A percentile compares a stretch with the other conserved stretches of the same genome.
Conservation (phyloP, 805 yeast species). For the Vanderwaltozyma polyspora region DNA sequence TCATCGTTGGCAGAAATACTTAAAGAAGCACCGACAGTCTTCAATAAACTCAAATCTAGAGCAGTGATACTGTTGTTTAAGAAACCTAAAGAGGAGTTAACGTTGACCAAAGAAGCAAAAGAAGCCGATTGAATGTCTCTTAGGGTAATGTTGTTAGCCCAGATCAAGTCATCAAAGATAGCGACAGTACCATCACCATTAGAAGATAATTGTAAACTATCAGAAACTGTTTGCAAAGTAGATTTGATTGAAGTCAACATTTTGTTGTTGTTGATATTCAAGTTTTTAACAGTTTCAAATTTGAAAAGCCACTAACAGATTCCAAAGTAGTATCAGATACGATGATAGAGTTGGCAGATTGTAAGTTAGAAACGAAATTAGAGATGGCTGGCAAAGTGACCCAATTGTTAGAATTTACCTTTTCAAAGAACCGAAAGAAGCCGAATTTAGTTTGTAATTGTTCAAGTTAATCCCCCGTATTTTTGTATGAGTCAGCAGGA, state of each 20-base stretch:
- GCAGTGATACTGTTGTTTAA: slow-evolving; percentile 55
- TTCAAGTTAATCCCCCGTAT: slow-evolving; percentile 60
- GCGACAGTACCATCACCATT: slow-evolving; percentile 72
- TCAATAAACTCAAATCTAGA: slow-evolving; percentile 44
- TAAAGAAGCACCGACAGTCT: slow-evolving; percentile 68
- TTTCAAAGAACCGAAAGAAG: slow-evolving; percentile 68
- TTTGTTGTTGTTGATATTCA: slow-evolving; percentile 85
- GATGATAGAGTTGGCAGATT: slow-evolving; percentile 57
- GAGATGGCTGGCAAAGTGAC: slow-evolving; percentile 79
- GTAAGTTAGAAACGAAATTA: slow-evolving; percentile 58
- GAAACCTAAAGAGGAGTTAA: slow-evolving; percentile 78
- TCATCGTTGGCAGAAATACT: slow-evolving; percentile 63
- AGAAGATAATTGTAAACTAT: slow-evolving; percentile 66
- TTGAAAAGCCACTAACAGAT: slow-evolving; percentile 52
- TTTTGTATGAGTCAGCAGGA: slow-evolving; percentile 66
- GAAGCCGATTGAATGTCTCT: slow-evolving; percentile 68
- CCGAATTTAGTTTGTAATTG: slow-evolving; percentile 46
- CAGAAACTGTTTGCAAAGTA: slow-evolving; percentile 61
- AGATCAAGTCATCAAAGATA: slow-evolving; percentile 52
- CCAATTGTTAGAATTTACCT: slow-evolving; percentile 73
- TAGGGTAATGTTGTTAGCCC: slow-evolving; percentile 86
- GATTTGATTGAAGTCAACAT: slow-evolving; percentile 64
- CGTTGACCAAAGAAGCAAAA: slow-evolving; percentile 51
- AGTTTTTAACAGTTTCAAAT: slow-evolving; percentile 38
- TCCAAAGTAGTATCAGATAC: slow-evolving; percentile 66